Percentiles rank a stretch among this genome's conserved stretches.
phyloP scores from a whole-genome alignment of 768 basidiomycete genomes.

The Amanita muscaria region DNA sequence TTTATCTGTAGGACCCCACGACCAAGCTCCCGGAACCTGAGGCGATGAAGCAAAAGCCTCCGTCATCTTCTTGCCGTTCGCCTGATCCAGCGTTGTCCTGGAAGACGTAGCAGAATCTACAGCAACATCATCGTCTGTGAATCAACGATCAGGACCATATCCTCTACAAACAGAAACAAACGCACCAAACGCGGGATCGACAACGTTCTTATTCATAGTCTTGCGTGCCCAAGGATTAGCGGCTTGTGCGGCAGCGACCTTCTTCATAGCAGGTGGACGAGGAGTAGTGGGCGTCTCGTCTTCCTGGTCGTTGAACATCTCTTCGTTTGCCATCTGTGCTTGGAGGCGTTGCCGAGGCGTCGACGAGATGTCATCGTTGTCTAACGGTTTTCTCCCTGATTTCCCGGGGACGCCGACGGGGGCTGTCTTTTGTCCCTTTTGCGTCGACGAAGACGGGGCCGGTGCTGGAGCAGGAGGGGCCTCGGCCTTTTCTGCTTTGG shows the following conservation, averaged over 20 bases:
- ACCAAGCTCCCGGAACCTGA: slow-evolving; percentile 3
- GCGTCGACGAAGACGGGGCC: not conserved
- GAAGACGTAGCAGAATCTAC: slow-evolving; percentile 4
- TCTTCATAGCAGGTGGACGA: not conserved
- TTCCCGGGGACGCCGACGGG: slow-evolving; percentile 2
- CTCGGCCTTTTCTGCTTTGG: not conserved
- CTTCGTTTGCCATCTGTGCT: slow-evolving; percentile 4
- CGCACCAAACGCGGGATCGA: not conserved
- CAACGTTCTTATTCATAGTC: not conserved
- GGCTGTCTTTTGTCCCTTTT: not conserved
- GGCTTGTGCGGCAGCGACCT: not conserved
- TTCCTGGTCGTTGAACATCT: not conserved
- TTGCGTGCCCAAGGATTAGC: slow-evolving; percentile 5
- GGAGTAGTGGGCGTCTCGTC: slow-evolving; percentile 5
- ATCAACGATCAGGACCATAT: not conserved
- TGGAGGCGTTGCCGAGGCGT: slow-evolving; percentile 6
- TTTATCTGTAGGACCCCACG: not conserved
- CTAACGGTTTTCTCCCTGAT: not conserved
- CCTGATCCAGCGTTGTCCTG: slow-evolving; percentile 1
- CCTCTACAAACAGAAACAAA: not conserved
- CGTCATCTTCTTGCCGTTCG: slow-evolving; percentile 1
- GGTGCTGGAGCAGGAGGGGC: not conserved
- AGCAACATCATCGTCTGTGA: slow-evolving; percentile 1
- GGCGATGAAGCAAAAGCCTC: not conserved
- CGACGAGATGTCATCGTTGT: slow-evolving; percentile 5